A percentile compares a stretch with the other conserved stretches of the same genome.
phyloP scores from a whole-genome alignment of 345 rosid species.

The Rubroshorea leprosula region DNA sequence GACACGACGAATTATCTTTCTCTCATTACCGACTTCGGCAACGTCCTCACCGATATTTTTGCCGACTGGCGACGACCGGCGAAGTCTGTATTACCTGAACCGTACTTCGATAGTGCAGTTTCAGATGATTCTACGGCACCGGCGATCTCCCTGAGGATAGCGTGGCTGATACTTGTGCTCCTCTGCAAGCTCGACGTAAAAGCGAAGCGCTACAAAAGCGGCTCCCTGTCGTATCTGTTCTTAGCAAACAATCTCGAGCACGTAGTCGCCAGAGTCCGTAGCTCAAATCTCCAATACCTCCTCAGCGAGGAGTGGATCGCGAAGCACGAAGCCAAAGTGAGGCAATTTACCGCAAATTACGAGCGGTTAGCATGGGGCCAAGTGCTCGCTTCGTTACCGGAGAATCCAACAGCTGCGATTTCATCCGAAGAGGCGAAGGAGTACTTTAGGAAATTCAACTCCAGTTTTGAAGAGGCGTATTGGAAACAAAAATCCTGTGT shows the following conservation, averaged over 20 bases:
- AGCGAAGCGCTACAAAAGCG: constrained; percentile 39
- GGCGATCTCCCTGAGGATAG: constrained; percentile 36
- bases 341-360: constrained; percentile 52
- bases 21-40: constrained; percentile 20
- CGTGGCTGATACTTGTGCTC: constrained; percentile 64
- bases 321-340: constrained; percentile 48
- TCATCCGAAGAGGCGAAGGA: constrained; percentile 27
- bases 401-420: constrained; percentile 19
- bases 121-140: constrained; percentile 20
- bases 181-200: constrained; percentile 29
- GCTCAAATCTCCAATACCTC: constrained; percentile 39
- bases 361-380: constrained; percentile 66
- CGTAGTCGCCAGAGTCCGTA: constrained; percentile 55
- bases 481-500: constrained; percentile 55
- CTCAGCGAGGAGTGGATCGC: constrained; percentile 62
- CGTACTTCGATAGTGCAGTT: constrained; percentile 28
- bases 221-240: constrained; percentile 60
- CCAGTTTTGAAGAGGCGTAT: constrained; percentile 49
- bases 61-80: constrained; percentile 24
- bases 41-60: constrained; percentile 41
- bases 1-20: constrained; percentile 69
- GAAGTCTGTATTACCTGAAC: constrained; percentile 29
- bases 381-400: constrained; percentile 46
- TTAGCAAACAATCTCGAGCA: constrained; percentile 75
- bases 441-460: constrained; percentile 34